A percentile compares a stretch with the other conserved stretches of the same genome.
These are phyloP conservation scores for Luffa acutangula DNA, from an alignment of 306 rosid genomes.

Conservation along the genomic window DNA sequence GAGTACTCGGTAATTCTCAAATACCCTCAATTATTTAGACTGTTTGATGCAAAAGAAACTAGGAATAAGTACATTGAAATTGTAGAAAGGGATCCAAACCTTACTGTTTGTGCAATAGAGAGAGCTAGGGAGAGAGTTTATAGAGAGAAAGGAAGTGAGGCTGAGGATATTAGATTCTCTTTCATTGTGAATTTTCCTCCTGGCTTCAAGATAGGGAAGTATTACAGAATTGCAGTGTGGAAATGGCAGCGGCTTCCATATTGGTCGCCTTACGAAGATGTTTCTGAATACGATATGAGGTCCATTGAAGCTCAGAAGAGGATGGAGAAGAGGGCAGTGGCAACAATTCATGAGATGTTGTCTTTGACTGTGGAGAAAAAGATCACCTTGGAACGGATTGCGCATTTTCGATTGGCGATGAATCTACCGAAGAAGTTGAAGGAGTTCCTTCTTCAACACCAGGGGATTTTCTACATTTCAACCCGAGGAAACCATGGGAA, in stretches of 20 bases:
- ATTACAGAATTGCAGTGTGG: slow-evolving; percentile 71
- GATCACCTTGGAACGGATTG: slow-evolving; percentile 79
- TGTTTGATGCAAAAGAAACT: slow-evolving; percentile 64
- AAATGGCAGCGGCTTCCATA: slow-evolving; percentile 87
- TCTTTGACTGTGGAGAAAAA: slow-evolving; percentile 77
- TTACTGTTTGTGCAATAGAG: slow-evolving; percentile 55
- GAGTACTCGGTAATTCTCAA: slow-evolving; percentile 64
- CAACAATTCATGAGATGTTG: slow-evolving; percentile 70
- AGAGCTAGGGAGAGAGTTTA: slow-evolving; percentile 67
- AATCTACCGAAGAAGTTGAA: slow-evolving; percentile 70
- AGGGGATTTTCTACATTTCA: slow-evolving; percentile 78
- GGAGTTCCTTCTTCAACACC: slow-evolving; percentile 86
- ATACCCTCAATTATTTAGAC: slow-evolving; percentile 50
- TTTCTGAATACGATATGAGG: slow-evolving; percentile 67
- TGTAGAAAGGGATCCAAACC: slow-evolving; percentile 39
- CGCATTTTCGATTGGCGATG: slow-evolving; percentile 70
- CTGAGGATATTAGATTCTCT: slow-evolving; percentile 69
- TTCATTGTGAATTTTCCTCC: slow-evolving; percentile 72
- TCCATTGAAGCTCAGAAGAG: slow-evolving; percentile 81
- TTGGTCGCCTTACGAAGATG: slow-evolving; percentile 87
- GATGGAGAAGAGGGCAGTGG: slow-evolving; percentile 81
- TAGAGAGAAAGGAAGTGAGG: slow-evolving; percentile 60
- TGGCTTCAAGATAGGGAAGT: slow-evolving; percentile 87
- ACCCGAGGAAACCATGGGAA: slow-evolving; percentile 88
- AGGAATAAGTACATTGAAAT: slow-evolving; percentile 70